Conservation (phyloP, 306 rosid species). For the Vigna trinervia region DNA sequence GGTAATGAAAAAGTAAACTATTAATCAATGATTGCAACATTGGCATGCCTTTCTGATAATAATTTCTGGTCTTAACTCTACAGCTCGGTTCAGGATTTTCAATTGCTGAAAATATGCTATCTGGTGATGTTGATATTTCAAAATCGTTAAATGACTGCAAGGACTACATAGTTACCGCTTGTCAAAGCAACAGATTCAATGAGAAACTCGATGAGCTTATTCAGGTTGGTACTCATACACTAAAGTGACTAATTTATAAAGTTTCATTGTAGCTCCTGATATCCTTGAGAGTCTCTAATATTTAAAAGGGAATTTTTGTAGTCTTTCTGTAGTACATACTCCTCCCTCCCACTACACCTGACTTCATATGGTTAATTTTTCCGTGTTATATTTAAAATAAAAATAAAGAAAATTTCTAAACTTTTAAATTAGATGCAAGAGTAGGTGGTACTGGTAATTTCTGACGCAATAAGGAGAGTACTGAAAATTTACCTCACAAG, state of each 20-base stretch:
- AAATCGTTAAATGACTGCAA: constrained; percentile 86
- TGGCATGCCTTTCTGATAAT: constrained; percentile 47
- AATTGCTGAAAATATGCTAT: constrained; percentile 71
- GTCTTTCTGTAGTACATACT: neutral
- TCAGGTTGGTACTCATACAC: constrained; percentile 60
- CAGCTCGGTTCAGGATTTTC: constrained; percentile 91
- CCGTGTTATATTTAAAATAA: neutral
- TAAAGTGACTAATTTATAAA: constrained; percentile 29
- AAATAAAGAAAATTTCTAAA: neutral
- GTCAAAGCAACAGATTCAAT: constrained; percentile 63
- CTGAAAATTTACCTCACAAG: constrained; percentile 5
- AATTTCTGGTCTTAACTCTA: constrained; percentile 47
- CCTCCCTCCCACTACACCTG: neutral
- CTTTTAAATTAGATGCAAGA: neutral
- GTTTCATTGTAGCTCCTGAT: neutral
- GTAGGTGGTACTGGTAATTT: neutral
- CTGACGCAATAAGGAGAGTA: no score
- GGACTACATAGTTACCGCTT: constrained; percentile 62
- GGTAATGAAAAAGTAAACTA: neutral
- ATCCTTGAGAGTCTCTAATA: neutral
- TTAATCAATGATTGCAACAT: constrained; percentile 12
- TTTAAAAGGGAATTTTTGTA: neutral
- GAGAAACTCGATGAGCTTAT: constrained; percentile 85
- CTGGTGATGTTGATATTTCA: constrained; percentile 59
- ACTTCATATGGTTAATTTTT: neutral